Conservation (phyloP, 495 filamentous ascomycete species). For the Xylaria venustula region DNA sequence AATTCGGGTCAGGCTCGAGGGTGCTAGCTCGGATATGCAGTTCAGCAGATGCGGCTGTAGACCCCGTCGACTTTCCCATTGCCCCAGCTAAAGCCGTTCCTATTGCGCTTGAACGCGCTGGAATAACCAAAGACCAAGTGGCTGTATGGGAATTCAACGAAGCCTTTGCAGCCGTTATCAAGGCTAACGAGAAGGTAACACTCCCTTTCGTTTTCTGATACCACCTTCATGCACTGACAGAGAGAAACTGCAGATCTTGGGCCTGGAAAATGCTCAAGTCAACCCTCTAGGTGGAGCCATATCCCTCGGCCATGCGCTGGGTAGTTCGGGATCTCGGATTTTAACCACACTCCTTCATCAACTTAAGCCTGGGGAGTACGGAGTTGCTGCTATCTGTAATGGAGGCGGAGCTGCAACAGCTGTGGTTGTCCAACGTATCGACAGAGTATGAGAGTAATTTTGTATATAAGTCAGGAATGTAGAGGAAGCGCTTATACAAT, state of each 20-base stretch:
- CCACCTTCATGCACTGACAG: constrained; percentile 16
- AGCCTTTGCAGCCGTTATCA: constrained; percentile 94
- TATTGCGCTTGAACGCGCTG: constrained; percentile 82
- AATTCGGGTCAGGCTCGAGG: constrained; percentile 69
- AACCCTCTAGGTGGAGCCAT: constrained; percentile 92
- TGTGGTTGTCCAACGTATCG: constrained; percentile 86
- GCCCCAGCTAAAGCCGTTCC: constrained; percentile 92
- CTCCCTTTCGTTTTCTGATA: no score
- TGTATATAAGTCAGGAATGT: not conserved
- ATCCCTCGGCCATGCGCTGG: constrained; percentile 88
- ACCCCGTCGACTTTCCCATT: constrained; percentile 93
- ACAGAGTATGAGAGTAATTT: constrained; percentile 45
- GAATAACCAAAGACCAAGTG: constrained; percentile 84
- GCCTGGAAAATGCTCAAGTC: constrained; percentile 71
- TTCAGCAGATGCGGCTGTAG: constrained; percentile 86
- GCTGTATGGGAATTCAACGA: constrained; percentile 98
- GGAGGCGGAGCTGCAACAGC: constrained; percentile 90
- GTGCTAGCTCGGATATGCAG: constrained; percentile 83
- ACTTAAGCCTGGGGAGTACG: constrained; percentile 87
- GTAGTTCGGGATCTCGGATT: constrained; percentile 91
- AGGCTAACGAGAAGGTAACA: constrained; percentile 88
- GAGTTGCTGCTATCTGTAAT: constrained; percentile 94
- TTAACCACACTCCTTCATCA: constrained; percentile 87
- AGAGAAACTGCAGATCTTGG: constrained; percentile 64
- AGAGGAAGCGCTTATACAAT: not conserved